Conservation (phyloP, 306 rosid species). For the Castanea sativa region DNA sequence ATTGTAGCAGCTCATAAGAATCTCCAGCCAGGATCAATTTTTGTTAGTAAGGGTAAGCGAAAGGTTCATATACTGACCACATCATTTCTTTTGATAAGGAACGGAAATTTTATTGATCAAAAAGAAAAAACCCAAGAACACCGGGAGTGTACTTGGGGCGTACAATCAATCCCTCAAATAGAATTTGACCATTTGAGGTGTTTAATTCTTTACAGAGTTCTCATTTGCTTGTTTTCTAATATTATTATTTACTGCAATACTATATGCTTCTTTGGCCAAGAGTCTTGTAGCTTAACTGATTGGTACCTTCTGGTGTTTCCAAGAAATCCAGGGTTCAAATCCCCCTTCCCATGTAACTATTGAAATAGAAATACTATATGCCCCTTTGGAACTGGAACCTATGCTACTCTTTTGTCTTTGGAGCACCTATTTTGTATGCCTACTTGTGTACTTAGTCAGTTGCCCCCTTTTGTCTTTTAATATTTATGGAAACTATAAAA, state of each 20-base stretch:
- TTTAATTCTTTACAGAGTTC: neutral
- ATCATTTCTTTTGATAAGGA: neutral
- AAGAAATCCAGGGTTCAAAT: too few relatives aligned
- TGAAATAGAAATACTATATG: neutral
- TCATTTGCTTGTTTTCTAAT: neutral
- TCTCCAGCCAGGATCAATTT: conserved; percentile 77
- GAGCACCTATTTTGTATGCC: neutral
- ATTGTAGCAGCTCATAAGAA: conserved; percentile 81
- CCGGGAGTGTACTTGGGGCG: too few relatives aligned
- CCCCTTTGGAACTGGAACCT: neutral
- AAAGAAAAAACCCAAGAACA: too few relatives aligned
- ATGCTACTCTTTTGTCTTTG: neutral
- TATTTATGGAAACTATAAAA: neutral
- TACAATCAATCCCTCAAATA: too few relatives aligned
- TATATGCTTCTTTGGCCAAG: neutral
- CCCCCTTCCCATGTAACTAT: too few relatives aligned
- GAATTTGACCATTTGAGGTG: neutral
- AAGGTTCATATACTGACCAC: neutral
- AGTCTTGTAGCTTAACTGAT: too few relatives aligned
- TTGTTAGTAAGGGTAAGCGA: conserved; percentile 63
- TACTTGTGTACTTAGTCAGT: neutral
- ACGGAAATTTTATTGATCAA: too few relatives aligned
- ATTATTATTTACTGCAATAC: neutral
- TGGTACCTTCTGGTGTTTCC: too few relatives aligned
- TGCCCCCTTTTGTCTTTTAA: neutral